These are phyloP conservation scores for Acephala macrosclerotiorum DNA, from an alignment of 2,329 filamentous ascomycete genomes.

Conservation along the genomic window DNA sequence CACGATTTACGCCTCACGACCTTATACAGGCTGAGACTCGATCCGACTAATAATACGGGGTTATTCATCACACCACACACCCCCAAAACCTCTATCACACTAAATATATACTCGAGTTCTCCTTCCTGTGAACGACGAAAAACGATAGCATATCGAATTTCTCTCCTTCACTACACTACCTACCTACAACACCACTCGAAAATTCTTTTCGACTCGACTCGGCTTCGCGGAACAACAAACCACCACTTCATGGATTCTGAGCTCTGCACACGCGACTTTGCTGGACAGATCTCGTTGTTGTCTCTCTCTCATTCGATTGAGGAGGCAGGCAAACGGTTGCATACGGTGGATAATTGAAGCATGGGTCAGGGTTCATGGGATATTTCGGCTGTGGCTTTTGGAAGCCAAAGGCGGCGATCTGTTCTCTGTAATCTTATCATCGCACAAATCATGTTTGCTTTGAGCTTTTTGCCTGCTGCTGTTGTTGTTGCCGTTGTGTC, in stretches of 20 bases:
- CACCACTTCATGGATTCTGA: slow-evolving; percentile 1
- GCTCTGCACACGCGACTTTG: slow-evolving; percentile 6
- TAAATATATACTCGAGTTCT: slow-evolving; percentile 27
- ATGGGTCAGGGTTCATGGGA: slow-evolving; percentile 2
- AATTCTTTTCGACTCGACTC: slow-evolving; percentile 7
- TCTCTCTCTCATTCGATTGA: slow-evolving; percentile 32
- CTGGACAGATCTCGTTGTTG: slow-evolving; percentile 32
- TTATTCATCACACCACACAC: slow-evolving; percentile 15
- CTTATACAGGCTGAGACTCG: slow-evolving; percentile 28
- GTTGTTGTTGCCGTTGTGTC: slow-evolving; percentile 4
- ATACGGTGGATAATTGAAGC: slow-evolving; percentile 4
- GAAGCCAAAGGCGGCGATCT: slow-evolving; percentile 12
- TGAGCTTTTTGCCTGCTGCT: slow-evolving; percentile 15
- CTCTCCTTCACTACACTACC: slow-evolving; percentile 14
- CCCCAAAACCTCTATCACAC: slow-evolving; percentile 11
- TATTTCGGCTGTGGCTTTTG: slow-evolving; percentile 4
- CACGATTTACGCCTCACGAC: slow-evolving; percentile 44
- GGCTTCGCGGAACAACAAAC: neutral
- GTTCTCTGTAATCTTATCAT: slow-evolving; percentile 28
- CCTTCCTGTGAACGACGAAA: slow-evolving; percentile 19
- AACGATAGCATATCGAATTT: slow-evolving; percentile 20
- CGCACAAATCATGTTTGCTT: slow-evolving; percentile 21
- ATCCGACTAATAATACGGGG: slow-evolving; percentile 28
- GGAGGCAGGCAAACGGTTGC: neutral
- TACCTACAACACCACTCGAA: neutral